Base-by-base conservation (phyloP, 352 stramenopile species). In the Phytopythium montanum region DNA sequence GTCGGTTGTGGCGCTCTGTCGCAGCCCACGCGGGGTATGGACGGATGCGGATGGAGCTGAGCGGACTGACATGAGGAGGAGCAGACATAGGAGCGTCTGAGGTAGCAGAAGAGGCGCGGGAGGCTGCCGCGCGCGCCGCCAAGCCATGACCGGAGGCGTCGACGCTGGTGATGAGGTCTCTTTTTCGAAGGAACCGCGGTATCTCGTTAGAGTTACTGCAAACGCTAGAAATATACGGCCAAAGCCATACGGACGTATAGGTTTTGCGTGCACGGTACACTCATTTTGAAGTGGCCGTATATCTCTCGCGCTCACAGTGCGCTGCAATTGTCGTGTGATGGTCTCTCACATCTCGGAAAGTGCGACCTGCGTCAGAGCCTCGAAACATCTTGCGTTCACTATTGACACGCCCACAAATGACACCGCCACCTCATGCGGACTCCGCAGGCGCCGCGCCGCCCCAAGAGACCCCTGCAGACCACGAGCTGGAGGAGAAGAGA, bases 1-100 rank as follows among this genome's bases (percentile, higher is more conserved):
- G 14, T 60, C 57, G 34, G 48, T 21, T 4, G 46, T n/a, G 44
- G 21, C 44, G 44, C 12, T 19, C 41, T 56, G 61, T 18, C 54
- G 56, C 36, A 69, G 45, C 51, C 39, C 59, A 2, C 25, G 49
- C 9, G 2, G 50, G 12, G 12, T 7, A 1, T 48, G 10, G 4
- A 48, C 21, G n/a, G 52, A 34, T 8, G 31, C 7, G 6, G 53
- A 34, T 5, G 29, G n/a, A 5, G 21, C 39, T n/a, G 42, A 8
- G 10, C 54, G 46, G 19, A 62, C 13, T 4, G 26, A 13, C 26
- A 49, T 29, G 18, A 26, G 10, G 12, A 46, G 16, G 18, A 53
- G n/a, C 38, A 49, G 46, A 34, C 38, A 52, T 38, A 62, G 34
- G 26, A 56, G 54, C 34, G 44, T 13, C 57, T 42, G 18, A 34